A percentile compares a stretch with the other conserved stretches of the same genome.
These are phyloP conservation scores for Aspergillus nanangensis DNA, from an alignment of 495 filamentous ascomycete genomes.

Conservation along the genomic window DNA sequence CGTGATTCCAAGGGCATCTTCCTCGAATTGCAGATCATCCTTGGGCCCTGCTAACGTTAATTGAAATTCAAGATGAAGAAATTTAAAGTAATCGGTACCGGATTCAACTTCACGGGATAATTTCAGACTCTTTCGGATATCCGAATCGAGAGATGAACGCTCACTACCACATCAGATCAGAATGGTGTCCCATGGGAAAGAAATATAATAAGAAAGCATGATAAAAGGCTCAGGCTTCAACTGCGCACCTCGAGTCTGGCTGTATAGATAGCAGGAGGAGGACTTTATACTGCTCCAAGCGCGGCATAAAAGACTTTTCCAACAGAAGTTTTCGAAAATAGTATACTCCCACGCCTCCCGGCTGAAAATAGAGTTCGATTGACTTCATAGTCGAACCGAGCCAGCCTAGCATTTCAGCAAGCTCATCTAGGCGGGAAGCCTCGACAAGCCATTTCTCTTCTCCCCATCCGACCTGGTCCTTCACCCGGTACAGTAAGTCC, in stretches of 20 bases:
- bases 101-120: constrained; percentile 18
- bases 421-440: constrained; percentile 9
- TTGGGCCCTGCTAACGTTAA: constrained; percentile 4
- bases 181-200: background rate
- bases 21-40: constrained; percentile 12
- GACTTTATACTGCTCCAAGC: constrained; percentile 28
- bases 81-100: no score
- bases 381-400: constrained; percentile 21
- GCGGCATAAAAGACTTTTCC: constrained; percentile 21
- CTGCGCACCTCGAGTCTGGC: constrained; percentile 20
- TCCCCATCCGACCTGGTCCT: constrained; percentile 21
- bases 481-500: constrained; percentile 19
- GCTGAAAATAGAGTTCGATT: constrained; percentile 30
- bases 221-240: background rate
- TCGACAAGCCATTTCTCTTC: constrained; percentile 26
- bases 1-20: constrained; percentile 15
- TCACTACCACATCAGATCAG: constrained; percentile 13
- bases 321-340: constrained; percentile 26
- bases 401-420: constrained; percentile 18
- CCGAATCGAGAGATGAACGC: constrained; percentile 12
- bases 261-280: constrained; percentile 26
- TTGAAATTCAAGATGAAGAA: no score
- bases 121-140: constrained; percentile 12
- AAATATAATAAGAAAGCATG: background rate
- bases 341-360: constrained; percentile 23